A percentile compares a stretch with the other conserved stretches of the same genome.
phyloP scores from a whole-genome alignment of 1,139 yeast genomes.

The Candida pseudoviswanathii region DNA sequence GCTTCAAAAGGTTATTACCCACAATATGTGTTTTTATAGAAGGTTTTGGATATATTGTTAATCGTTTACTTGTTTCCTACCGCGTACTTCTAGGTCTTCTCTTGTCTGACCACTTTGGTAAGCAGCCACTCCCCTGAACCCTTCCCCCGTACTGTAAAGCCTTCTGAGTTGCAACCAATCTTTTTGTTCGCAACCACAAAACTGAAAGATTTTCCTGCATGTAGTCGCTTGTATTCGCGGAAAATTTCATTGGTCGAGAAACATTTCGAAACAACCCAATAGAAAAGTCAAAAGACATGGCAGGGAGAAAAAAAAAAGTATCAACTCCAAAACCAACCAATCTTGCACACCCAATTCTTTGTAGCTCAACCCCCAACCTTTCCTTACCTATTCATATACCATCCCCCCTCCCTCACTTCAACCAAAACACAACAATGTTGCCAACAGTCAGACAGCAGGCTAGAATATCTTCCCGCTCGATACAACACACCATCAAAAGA shows the following conservation, averaged over 20 bases:
- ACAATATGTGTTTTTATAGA: neutral
- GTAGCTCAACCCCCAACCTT: neutral
- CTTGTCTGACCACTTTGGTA: no score
- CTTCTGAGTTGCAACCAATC: neutral
- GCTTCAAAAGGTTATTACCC: neutral
- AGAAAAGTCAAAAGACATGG: neutral
- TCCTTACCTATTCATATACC: neutral
- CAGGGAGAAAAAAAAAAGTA: neutral
- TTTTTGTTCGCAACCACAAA: neutral
- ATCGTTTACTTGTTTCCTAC: neutral
- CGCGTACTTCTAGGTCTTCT: no score
- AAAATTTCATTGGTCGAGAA: conserved; percentile 8
- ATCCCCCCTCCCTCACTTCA: neutral
- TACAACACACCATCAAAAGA: conserved; percentile 25
- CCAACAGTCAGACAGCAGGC: conserved; percentile 10
- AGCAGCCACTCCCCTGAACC: no score
- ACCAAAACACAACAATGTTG: conserved; percentile 12
- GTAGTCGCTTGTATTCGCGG: conserved; percentile 2
- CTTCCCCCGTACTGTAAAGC: no score
- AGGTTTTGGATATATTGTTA: neutral
- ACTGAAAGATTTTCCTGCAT: neutral
- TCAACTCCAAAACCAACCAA: neutral
- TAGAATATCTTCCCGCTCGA: conserved; percentile 10
- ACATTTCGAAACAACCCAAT: neutral
- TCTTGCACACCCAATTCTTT: neutral